Conservation (phyloP, 495 filamentous ascomycete species). For the Glutinoglossum americanum region DNA sequence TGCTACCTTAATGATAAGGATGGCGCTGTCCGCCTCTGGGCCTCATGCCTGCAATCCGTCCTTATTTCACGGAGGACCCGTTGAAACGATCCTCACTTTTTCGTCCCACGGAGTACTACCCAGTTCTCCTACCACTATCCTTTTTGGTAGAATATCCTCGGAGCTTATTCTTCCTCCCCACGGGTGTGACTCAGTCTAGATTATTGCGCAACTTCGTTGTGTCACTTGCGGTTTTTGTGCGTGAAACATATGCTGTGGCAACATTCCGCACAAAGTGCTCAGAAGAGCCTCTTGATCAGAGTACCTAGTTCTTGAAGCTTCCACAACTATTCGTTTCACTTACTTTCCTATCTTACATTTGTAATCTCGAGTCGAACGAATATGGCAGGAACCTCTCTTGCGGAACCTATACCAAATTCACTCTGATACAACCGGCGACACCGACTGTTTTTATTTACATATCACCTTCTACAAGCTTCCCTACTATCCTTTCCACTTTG, state of each 20-base stretch:
- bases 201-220: background rate
- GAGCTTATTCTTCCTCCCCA: background rate
- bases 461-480: background rate
- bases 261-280: background rate
- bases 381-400: background rate
- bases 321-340: background rate
- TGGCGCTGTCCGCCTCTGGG: no score
- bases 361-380: background rate
- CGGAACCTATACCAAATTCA: background rate
- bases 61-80: no score
- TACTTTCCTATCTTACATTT: no score
- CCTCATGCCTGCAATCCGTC: no score
- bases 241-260: background rate
- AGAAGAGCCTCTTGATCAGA: background rate
- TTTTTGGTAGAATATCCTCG: background rate
- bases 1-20: no score
- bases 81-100: no score
- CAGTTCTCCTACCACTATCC: no score
- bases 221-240: background rate
- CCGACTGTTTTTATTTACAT: background rate
- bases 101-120: no score
- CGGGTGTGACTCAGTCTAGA: background rate
- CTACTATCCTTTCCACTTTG: background rate
- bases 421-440: no score
- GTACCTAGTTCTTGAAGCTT: background rate